phyloP scores from a whole-genome alignment of 1,284 basidiomycete genomes.

The Ustilago nuda region DNA sequence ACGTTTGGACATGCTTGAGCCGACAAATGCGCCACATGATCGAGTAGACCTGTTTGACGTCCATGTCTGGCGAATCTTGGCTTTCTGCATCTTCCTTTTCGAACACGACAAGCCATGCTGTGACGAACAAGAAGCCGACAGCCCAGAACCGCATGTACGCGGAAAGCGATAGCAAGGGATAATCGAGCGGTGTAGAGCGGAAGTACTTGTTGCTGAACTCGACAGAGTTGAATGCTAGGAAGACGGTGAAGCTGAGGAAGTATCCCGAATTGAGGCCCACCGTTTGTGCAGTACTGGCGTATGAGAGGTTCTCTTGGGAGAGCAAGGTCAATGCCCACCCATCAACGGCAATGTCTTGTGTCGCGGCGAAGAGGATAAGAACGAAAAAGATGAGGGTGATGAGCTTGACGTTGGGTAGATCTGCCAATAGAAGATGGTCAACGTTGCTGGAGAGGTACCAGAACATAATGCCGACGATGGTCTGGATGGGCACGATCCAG shows the following conservation, averaged over 20 bases:
- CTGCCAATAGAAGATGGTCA: conserved; percentile 83
- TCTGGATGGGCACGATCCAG: conserved; percentile 98
- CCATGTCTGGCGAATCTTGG: conserved; percentile 78
- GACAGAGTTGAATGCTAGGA: conserved; percentile 94
- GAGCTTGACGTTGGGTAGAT: conserved; percentile 80
- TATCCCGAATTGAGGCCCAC: conserved; percentile 96
- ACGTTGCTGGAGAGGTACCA: conserved; percentile 86
- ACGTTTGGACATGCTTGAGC: conserved; percentile 89
- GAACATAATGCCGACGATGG: conserved; percentile 88
- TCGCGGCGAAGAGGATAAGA: conserved; percentile 91
- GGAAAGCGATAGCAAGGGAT: conserved; percentile 83
- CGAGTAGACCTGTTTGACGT: conserved; percentile 87
- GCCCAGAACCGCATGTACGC: conserved; percentile 91
- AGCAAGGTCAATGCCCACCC: conserved; percentile 98
- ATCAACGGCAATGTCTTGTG: conserved; percentile 99
- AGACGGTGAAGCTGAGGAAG: conserved; percentile 96
- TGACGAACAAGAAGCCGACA: conserved; percentile 82
- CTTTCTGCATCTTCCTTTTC: conserved; percentile 80
- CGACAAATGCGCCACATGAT: conserved; percentile 95
- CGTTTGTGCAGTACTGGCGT: conserved; percentile 97
- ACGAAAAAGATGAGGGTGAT: conserved; percentile 89
- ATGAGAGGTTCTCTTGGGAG: conserved; percentile 93
- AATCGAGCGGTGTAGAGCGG: conserved; percentile 74
- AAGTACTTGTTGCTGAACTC: conserved; percentile 87
- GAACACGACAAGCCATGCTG: conserved; percentile 86